phyloP scores from a whole-genome alignment of 176 grass and related monocot species.

The Hyparrhenia diplandra region DNA sequence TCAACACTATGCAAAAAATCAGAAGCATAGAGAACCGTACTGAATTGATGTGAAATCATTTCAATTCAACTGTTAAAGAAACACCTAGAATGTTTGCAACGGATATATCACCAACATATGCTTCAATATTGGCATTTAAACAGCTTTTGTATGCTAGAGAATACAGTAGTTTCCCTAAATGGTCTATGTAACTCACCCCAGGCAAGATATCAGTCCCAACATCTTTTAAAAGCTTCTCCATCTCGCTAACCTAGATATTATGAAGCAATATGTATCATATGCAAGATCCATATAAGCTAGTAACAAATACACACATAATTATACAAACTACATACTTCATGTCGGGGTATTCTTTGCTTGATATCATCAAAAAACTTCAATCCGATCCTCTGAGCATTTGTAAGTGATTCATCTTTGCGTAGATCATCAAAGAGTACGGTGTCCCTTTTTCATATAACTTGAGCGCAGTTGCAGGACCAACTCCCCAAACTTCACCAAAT shows the following conservation, averaged over 20 bases:
- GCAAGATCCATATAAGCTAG: not conserved
- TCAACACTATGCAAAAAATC: not conserved
- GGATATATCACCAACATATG: not conserved
- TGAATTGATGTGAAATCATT: not conserved
- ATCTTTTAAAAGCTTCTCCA: conserved; percentile 85
- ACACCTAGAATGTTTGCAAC: not conserved
- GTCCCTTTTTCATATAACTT: conserved; percentile 97
- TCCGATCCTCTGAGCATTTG: conserved; percentile 72
- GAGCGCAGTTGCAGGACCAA: conserved; percentile 87
- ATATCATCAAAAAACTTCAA: conserved; percentile 91
- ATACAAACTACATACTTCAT: conserved; percentile 42
- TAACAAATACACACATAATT: conserved; percentile 9
- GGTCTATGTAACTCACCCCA: conserved; percentile 49
- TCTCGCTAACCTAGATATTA: conserved; percentile 66
- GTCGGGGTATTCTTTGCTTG: conserved; percentile 78
- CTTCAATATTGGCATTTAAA: conserved; percentile 9
- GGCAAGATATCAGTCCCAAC: conserved; percentile 68
- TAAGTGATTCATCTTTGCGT: conserved; percentile 67
- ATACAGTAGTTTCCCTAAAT: conserved; percentile 9
- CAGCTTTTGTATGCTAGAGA: not conserved
- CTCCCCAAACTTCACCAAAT: conserved; percentile 95
- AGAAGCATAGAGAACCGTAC: not conserved
- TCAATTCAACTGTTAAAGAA: not conserved
- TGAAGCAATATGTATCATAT: conserved; percentile 15
- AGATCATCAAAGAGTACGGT: conserved; percentile 87